A percentile compares a stretch with the other conserved stretches of the same genome.
Evolutionary conservation across 352 stramenopile species (phyloP).

Genomic region (Halophytophthora batemanensis): DNA sequence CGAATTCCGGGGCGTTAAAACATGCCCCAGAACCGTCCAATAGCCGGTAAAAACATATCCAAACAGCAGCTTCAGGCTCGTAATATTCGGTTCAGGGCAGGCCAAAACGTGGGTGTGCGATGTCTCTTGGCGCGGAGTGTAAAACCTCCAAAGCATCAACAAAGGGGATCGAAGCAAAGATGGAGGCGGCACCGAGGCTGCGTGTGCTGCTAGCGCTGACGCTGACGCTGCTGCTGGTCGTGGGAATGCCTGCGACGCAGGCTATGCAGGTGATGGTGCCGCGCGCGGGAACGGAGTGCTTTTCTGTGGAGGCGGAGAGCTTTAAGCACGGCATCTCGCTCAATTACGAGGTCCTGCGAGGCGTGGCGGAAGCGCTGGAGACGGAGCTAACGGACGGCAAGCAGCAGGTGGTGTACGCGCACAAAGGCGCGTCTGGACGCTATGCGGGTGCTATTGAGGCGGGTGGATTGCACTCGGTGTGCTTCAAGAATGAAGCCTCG

Average conservation of each 20-base stretch:
- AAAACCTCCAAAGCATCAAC: neutral
- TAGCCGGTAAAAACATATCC: too few relatives aligned
- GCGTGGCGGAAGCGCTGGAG: constrained; percentile 68
- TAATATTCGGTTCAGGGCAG: too few relatives aligned
- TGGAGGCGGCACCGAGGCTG: constrained; percentile 1
- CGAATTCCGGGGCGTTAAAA: too few relatives aligned
- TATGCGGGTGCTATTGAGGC: constrained; percentile 57
- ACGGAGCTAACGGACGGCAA: constrained; percentile 64
- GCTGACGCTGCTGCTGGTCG: constrained; percentile 4
- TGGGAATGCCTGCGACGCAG: constrained; percentile 6
- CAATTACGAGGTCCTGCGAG: constrained; percentile 79
- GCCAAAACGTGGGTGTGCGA: too few relatives aligned
- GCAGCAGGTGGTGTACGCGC: constrained; percentile 51
- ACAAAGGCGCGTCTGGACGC: constrained; percentile 47
- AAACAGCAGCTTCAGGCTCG: too few relatives aligned
- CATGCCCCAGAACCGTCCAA: too few relatives aligned
- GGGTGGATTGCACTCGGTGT: constrained; percentile 59
- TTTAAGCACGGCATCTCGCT: constrained; percentile 85
- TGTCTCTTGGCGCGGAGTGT: too few relatives aligned
- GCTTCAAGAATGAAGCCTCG: constrained; percentile 67
- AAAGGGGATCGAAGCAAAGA: neutral
- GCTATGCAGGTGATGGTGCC: constrained; percentile 56
- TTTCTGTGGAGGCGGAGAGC: constrained; percentile 61
- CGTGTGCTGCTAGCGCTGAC: constrained; percentile 19
- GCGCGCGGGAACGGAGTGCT: constrained; percentile 53